Conservation (phyloP, 2,329 filamentous ascomycete species). For the Penicillium capsulatum region DNA sequence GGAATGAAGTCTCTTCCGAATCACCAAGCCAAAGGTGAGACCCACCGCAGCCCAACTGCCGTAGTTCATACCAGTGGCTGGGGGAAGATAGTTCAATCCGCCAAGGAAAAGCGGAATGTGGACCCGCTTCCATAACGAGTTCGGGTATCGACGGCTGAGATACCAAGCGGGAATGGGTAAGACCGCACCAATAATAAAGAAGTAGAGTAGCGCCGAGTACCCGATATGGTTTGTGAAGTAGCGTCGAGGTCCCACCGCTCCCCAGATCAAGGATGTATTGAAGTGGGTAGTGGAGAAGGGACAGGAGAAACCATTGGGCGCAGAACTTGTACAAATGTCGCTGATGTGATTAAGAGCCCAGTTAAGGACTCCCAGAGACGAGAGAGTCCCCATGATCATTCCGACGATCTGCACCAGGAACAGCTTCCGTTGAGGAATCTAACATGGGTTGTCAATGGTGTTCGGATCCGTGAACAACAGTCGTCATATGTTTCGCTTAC, state of each 20-base stretch:
- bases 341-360: conserved; percentile 45
- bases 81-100: conserved; percentile 58
- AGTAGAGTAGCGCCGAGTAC: conserved; percentile 61
- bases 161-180: conserved; percentile 56
- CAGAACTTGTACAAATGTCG: conserved; percentile 49
- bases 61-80: conserved; percentile 64
- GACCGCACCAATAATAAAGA: conserved; percentile 62
- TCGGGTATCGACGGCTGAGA: conserved; percentile 57
- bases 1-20: conserved; percentile 56
- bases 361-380: conserved; percentile 44
- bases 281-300: conserved; percentile 56
- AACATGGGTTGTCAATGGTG: too few species aligned
- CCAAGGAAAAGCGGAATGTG: conserved; percentile 62
- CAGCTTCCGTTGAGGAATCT: conserved; percentile 43
- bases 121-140: conserved; percentile 58
- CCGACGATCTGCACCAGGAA: conserved; percentile 49
- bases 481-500: conserved; percentile 11
- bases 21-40: conserved; percentile 59
- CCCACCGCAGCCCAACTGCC: conserved; percentile 64
- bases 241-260: conserved; percentile 62
- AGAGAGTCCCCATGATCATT: conserved; percentile 44
- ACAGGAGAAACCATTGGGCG: conserved; percentile 55
- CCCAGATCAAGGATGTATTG: conserved; percentile 66
- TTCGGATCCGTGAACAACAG: too few species aligned
- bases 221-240: conserved; percentile 59